Evolutionary conservation across 805 yeast genomes (phyloP).

Genomic region (Phaffomyces opuntiae): DNA sequence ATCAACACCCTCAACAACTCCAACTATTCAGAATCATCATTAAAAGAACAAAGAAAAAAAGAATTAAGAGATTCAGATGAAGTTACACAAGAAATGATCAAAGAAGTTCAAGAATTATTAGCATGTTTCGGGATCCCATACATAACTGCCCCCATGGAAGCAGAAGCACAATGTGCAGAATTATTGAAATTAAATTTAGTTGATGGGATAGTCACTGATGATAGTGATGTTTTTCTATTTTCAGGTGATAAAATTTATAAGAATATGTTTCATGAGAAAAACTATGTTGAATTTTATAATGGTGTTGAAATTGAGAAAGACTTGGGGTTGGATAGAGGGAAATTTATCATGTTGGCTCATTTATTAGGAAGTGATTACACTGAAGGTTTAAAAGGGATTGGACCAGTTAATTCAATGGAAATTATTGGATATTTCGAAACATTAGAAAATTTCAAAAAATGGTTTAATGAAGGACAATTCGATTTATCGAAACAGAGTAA

Average conservation of each 20-base stretch:
- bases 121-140: slow-evolving; percentile 90
- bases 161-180: slow-evolving; percentile 97
- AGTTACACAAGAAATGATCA: slow-evolving; percentile 78
- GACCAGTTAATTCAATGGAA: slow-evolving; percentile 91
- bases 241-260: slow-evolving; percentile 83
- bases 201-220: slow-evolving; percentile 95
- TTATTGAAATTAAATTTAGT: slow-evolving; percentile 61
- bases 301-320: slow-evolving; percentile 49
- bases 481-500: slow-evolving; percentile 31
- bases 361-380: slow-evolving; percentile 94
- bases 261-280: slow-evolving; percentile 90
- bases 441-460: slow-evolving; percentile 29
- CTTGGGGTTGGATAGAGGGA: slow-evolving; percentile 56
- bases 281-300: slow-evolving; percentile 81
- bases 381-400: slow-evolving; percentile 85
- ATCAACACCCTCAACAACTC: slow-evolving; percentile 4
- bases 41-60: slow-evolving; percentile 56
- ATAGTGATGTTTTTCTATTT: slow-evolving; percentile 91
- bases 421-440: slow-evolving; percentile 75
- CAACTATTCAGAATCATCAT: slow-evolving; percentile 34
- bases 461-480: slow-evolving; percentile 38
- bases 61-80: slow-evolving; percentile 87
- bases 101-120: slow-evolving; percentile 84
- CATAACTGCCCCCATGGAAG: slow-evolving; percentile 96
- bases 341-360: slow-evolving; percentile 74